Evolutionary conservation across 2,329 filamentous ascomycete species (phyloP).

Genomic region (Ophiostoma australiae): DNA sequence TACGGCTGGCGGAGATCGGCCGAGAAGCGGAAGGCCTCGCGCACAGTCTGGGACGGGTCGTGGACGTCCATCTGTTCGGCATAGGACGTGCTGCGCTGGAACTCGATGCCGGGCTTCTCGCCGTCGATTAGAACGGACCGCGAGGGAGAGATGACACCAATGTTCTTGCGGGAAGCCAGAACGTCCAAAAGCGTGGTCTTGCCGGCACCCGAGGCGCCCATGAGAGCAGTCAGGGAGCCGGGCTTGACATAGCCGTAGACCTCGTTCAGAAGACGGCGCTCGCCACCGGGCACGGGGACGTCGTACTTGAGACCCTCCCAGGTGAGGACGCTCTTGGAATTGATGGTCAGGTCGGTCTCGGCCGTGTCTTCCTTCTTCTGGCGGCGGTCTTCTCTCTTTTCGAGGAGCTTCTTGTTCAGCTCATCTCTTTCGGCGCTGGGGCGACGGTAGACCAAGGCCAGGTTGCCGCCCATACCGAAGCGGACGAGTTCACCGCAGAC

Average conservation of each 20-base stretch:
- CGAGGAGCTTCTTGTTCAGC: conserved; percentile 58
- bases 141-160: conserved; percentile 48
- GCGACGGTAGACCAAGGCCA: conserved; percentile 70
- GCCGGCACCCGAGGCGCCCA: conserved; percentile 80
- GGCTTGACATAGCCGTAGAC: conserved; percentile 68
- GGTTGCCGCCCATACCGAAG: conserved; percentile 74
- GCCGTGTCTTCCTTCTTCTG: conserved; percentile 42
- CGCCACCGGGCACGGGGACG: conserved; percentile 55
- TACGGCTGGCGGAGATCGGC: conserved; percentile 56
- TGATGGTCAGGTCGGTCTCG: conserved; percentile 48
- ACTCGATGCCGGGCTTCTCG: conserved; percentile 52
- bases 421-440: conserved; percentile 62
- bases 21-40: conserved; percentile 60
- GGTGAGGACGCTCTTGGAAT: conserved; percentile 66
- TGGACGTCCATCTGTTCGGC: conserved; percentile 60
- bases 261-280: conserved; percentile 50
- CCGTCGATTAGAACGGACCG: conserved; percentile 57
- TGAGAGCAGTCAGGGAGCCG: conserved; percentile 68
- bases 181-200: conserved; percentile 84
- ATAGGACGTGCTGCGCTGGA: conserved; percentile 56
- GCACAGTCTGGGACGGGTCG: conserved; percentile 57
- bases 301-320: conserved; percentile 84
- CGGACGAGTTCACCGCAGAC: conserved; percentile 73
- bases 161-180: conserved; percentile 57
- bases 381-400: conserved; percentile 55